Base-by-base conservation (phyloP, 192 early-diverging fungal genomes). In the Coemansia biformis region DNA sequence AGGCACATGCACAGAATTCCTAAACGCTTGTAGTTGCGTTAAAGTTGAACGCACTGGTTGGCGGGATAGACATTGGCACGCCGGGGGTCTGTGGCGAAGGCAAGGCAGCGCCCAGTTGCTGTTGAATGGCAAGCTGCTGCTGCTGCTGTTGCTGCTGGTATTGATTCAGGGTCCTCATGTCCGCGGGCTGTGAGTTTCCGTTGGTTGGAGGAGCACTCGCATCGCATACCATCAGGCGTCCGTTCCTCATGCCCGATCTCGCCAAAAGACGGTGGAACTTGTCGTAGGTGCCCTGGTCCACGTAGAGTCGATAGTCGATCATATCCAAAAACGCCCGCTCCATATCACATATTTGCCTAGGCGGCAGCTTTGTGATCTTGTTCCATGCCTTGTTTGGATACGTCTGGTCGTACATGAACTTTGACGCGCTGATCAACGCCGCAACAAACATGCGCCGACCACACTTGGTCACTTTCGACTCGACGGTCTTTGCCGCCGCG, bases 371-470 rank as follows among this genome's bases (percentile, higher is more conserved):
- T 7, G 87, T 88, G 40, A 93, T 89, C 66, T 85, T 86, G 37
- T 87, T 70, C 92, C 92, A 95, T 0, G 87, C 82, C 47, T 75
- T 77, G 78, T 89, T 92, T 12, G 80, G 77, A 71, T 89, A 95
- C 37, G 81, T 83, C 48, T 82, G 83, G 76, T 95, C 92, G 34
- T 80, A 80, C 38, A 86, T 79, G 54, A 84, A 91, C 66, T 95
- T 95, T 41, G 88, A 87, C 9, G 92, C 87, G 16, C 88, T 65
- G 44, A 95, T 85, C 16, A 95, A 68, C 0, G 90, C 78, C 19
- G 86, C 81, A 21, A 91, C 65, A 72, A 91, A 92, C 79, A 93
- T 82, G 55, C 87, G 82, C 41, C 87, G 83, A 9, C 81, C 85
- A 43, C 84, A 86, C 50, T 75, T 71, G 21, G 84, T 71, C 14